These are phyloP conservation scores for Piromyces finnis DNA, from an alignment of 192 early-diverging fungal species.

Conservation along the genomic window DNA sequence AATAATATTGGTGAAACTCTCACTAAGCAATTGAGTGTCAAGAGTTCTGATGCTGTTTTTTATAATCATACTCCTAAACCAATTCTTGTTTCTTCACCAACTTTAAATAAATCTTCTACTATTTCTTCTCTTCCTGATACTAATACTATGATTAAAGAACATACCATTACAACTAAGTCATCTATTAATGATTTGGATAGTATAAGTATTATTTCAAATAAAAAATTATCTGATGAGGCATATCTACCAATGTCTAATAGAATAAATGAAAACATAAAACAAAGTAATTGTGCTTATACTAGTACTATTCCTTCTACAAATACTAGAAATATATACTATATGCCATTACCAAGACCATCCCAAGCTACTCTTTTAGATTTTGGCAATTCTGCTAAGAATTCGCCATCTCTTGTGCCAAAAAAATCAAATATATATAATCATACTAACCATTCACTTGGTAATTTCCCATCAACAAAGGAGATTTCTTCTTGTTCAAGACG, in stretches of 20 bases:
- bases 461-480: neutral
- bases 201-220: neutral
- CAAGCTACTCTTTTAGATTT: neutral
- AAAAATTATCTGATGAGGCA: neutral
- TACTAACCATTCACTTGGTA: neutral
- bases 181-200: neutral
- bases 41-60: neutral
- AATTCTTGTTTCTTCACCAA: neutral
- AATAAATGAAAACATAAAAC: neutral
- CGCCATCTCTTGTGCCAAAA: neutral
- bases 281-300: neutral
- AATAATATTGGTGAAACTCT: neutral
- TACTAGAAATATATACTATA: neutral
- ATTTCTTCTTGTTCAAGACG: neutral
- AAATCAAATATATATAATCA: neutral
- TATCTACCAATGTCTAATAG: neutral
- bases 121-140: too few relatives aligned
- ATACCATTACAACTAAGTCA: neutral
- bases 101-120: neutral
- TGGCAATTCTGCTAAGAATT: neutral
- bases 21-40: neutral
- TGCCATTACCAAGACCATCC: neutral
- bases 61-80: neutral
- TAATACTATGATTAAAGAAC: too few relatives aligned
- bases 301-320: neutral